These are phyloP conservation scores for Chaetomiaceae sp. DNA, from an alignment of 2,329 filamentous ascomycete species.

Conservation along the genomic window DNA sequence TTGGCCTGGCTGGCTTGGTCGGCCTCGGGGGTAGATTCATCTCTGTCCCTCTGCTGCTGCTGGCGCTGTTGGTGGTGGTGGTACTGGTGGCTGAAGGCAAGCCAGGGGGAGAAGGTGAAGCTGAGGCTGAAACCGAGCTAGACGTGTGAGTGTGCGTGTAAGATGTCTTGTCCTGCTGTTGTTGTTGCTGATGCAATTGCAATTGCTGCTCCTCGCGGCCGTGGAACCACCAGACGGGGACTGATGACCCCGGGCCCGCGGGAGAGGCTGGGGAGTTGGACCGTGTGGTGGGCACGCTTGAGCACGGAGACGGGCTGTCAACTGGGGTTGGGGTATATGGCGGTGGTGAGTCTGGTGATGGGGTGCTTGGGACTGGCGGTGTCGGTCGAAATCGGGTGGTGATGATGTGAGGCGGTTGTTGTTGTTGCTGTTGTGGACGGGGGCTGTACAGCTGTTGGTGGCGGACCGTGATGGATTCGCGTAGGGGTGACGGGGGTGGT, in stretches of 20 bases:
- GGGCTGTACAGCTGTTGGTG: slow-evolving; percentile 8
- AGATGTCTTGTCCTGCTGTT: too few species aligned
- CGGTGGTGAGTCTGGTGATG: too few species aligned
- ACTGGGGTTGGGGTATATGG: neutral
- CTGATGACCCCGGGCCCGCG: too few species aligned
- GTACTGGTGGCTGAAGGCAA: too few species aligned
- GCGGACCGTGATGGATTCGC: neutral
- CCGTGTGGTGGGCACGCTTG: neutral
- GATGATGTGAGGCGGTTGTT: too few species aligned
- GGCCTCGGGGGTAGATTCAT: too few species aligned
- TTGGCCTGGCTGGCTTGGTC: too few species aligned
- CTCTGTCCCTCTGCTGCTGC: neutral
- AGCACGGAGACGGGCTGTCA: neutral
- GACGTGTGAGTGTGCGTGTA: too few species aligned
- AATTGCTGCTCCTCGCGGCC: neutral
- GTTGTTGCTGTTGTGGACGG: neutral
- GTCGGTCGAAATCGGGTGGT: neutral
- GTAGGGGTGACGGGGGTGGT: neutral
- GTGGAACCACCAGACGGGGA: too few species aligned
- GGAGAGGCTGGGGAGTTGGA: too few species aligned
- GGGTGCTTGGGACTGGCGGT: neutral
- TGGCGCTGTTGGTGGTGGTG: neutral
- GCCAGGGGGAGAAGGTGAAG: too few species aligned
- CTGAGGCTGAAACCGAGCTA: too few species aligned
- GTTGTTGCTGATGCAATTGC: neutral